Percentiles rank a stretch among this genome's conserved stretches.
phyloP scores from a whole-genome alignment of 805 yeast species.

The Spathaspora girioi region DNA sequence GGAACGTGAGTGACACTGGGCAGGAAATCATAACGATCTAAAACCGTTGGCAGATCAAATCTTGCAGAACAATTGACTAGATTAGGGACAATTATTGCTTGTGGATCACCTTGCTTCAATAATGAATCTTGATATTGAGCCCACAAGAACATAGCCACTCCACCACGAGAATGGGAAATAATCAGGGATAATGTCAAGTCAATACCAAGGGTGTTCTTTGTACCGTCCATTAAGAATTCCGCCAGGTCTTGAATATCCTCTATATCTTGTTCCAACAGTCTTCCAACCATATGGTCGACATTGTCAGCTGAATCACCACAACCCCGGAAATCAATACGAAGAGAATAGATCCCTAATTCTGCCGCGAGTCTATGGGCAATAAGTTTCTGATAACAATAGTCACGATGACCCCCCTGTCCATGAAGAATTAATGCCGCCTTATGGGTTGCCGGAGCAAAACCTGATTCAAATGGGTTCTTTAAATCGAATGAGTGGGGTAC shows the following conservation, averaged over 20 bases:
- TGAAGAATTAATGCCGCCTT: conserved; percentile 66
- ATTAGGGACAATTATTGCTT: conserved; percentile 51
- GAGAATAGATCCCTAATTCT: conserved; percentile 57
- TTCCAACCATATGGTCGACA: conserved; percentile 38
- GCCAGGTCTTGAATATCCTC: conserved; percentile 55
- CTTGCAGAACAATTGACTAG: conserved; percentile 75
- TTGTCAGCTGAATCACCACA: conserved; percentile 73
- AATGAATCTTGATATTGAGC: conserved; percentile 44
- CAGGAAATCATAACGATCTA: conserved; percentile 33
- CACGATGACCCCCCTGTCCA: conserved; percentile 83
- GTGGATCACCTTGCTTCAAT: conserved; percentile 21
- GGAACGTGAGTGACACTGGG: conserved; percentile 11
- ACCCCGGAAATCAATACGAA: conserved; percentile 81
- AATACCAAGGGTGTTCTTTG: conserved; percentile 33
- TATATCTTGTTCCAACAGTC: conserved; percentile 61
- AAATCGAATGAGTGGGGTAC: conserved; percentile 31
- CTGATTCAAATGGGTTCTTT: conserved; percentile 19
- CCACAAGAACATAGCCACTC: conserved; percentile 73
- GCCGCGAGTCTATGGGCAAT: conserved; percentile 59
- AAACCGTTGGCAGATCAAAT: conserved; percentile 48
- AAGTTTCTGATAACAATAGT: conserved; percentile 67
- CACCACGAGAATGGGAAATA: conserved; percentile 80
- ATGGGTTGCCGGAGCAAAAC: conserved; percentile 38
- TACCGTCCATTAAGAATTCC: conserved; percentile 25
- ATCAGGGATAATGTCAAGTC: conserved; percentile 51